Percentiles rank a stretch among this genome's conserved stretches.
These are phyloP conservation scores for Plasmodium berghei DNA, from an alignment of 169 alveolate genomes.

Conservation along the genomic window DNA sequence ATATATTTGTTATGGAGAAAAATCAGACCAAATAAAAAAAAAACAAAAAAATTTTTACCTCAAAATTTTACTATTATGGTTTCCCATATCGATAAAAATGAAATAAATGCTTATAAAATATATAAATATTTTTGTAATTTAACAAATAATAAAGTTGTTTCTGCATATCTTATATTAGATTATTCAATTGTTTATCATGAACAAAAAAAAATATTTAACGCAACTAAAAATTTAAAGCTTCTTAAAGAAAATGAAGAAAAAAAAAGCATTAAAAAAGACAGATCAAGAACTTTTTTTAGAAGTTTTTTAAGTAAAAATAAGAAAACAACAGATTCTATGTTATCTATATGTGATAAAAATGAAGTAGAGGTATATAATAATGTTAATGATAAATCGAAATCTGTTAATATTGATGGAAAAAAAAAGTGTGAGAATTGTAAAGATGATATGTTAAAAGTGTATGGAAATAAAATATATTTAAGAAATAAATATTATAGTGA, in stretches of 20 bases:
- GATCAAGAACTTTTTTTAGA: not conserved
- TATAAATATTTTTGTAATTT: conserved; percentile 58
- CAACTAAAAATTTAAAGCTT: conserved; percentile 62
- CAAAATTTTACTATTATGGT: conserved; percentile 77
- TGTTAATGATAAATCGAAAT: no score
- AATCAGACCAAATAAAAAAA: conserved; percentile 60
- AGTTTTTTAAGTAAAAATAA: not conserved
- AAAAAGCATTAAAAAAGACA: conserved; percentile 36
- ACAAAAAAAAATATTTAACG: conserved; percentile 68
- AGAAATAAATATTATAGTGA: not conserved
- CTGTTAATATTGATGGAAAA: not conserved
- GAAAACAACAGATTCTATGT: not conserved
- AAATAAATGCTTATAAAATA: conserved; percentile 68
- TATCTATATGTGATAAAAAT: not conserved
- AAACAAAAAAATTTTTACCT: conserved; percentile 60
- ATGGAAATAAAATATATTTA: not conserved
- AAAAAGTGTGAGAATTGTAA: not conserved
- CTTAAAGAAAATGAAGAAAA: conserved; percentile 73
- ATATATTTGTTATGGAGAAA: conserved; percentile 68
- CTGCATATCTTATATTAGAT: conserved; percentile 64
- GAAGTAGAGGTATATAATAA: not conserved
- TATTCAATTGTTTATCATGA: conserved; percentile 58
- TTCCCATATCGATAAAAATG: conserved; percentile 58
- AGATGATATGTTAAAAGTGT: not conserved
- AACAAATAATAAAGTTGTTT: conserved; percentile 73